Evolutionary conservation across 2,329 filamentous ascomycete genomes (phyloP).

Genomic region (Paradendryphiella salina): DNA sequence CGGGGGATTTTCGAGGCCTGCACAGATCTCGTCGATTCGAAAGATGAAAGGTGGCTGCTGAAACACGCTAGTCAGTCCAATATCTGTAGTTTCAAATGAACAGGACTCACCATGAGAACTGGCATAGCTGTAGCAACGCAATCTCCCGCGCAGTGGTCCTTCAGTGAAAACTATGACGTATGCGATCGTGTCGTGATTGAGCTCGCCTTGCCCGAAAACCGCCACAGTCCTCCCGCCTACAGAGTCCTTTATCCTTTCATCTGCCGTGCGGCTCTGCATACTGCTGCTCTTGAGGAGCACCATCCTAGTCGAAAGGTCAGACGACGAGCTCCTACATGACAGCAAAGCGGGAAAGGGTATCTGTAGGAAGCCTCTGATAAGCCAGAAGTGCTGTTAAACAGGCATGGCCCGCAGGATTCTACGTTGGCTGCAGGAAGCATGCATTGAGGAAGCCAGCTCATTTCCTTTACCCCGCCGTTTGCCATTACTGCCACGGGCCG

Average conservation of each 20-base stretch:
- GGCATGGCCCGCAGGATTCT: constrained; percentile 32
- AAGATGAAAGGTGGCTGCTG: constrained; percentile 31
- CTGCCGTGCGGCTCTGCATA: constrained; percentile 41
- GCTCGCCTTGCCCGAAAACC: constrained; percentile 12
- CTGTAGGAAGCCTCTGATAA: constrained; percentile 39
- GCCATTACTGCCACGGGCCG: constrained; percentile 16
- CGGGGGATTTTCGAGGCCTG: constrained; percentile 7
- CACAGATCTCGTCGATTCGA: constrained; percentile 32
- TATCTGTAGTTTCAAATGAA: neutral
- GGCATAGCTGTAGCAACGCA: neutral
- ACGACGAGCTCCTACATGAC: constrained; percentile 27
- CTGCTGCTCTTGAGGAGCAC: constrained; percentile 1
- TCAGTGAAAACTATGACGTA: constrained; percentile 5
- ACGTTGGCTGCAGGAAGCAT: constrained; percentile 31
- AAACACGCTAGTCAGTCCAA: neutral
- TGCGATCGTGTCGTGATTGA: constrained; percentile 13
- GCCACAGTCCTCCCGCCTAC: constrained; percentile 12
- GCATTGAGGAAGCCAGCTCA: constrained; percentile 24
- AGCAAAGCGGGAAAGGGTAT: constrained; percentile 15
- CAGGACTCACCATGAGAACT: neutral
- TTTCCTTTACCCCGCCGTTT: constrained; percentile 36
- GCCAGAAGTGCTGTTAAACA: constrained; percentile 23
- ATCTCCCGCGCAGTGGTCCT: neutral
- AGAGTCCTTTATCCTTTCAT: constrained; percentile 33
- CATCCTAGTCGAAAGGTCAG: constrained; percentile 29